Percentiles rank a stretch among this genome's conserved stretches.
Evolutionary conservation across 352 stramenopile genomes (phyloP).

Genomic region (Phytophthora idaei): DNA sequence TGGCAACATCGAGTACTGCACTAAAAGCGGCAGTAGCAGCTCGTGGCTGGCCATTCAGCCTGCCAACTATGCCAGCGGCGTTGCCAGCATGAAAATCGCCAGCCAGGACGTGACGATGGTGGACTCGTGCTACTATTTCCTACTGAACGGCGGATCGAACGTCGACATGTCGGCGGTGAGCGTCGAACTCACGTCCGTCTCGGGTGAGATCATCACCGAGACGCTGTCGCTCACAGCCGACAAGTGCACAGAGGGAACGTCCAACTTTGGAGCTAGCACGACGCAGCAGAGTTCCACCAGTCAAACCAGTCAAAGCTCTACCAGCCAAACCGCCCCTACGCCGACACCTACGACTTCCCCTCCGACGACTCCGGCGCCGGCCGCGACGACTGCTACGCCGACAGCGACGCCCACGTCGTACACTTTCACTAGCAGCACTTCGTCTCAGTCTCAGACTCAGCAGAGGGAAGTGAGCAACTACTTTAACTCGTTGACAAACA

Average conservation of each 20-base stretch:
- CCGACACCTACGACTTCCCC: slow-evolving; percentile 3
- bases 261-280: slow-evolving; percentile 22
- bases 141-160: slow-evolving; percentile 33
- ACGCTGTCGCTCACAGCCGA: slow-evolving; percentile 47
- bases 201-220: slow-evolving; percentile 55
- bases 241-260: slow-evolving; percentile 45
- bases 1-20: slow-evolving; percentile 51
- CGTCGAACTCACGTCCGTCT: slow-evolving; percentile 52
- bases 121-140: slow-evolving; percentile 63
- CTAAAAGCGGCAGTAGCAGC: slow-evolving; percentile 42
- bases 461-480: slow-evolving; percentile 21
- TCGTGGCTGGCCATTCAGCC: slow-evolving; percentile 54
- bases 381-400: slow-evolving; percentile 6
- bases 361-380: neutral
- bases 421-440: slow-evolving; percentile 3
- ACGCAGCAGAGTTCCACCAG: slow-evolving; percentile 14
- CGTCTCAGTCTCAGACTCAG: slow-evolving; percentile 12
- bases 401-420: slow-evolving; percentile 5
- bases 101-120: slow-evolving; percentile 57
- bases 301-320: slow-evolving; percentile 6
- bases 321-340: slow-evolving; percentile 14
- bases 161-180: slow-evolving; percentile 38
- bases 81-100: slow-evolving; percentile 44
- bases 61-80: slow-evolving; percentile 36
- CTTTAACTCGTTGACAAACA: slow-evolving; percentile 12